phyloP scores from a whole-genome alignment of 208 protist genomes.

The Naegleria lovaniensis region DNA sequence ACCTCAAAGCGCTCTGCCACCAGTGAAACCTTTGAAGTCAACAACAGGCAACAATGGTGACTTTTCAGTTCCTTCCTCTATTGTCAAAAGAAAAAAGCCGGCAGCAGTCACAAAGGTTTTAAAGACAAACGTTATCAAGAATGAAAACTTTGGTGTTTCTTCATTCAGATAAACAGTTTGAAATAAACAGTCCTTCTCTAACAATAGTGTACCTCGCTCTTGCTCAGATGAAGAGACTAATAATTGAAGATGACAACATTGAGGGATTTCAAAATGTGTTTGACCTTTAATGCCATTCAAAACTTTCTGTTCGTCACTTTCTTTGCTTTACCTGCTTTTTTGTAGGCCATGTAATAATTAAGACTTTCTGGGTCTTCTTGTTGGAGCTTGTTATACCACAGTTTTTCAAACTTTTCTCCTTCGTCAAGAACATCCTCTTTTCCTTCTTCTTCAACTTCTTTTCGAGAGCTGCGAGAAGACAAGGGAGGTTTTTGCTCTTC shows the following conservation, averaged over 20 bases:
- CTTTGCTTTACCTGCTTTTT: constrained; percentile 13
- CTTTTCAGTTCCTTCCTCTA: not conserved
- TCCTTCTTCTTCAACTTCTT: not conserved
- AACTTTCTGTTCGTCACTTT: not conserved
- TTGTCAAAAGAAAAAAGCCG: not conserved
- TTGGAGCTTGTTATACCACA: constrained; percentile 36
- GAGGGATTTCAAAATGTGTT: not conserved
- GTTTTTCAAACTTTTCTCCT: constrained; percentile 45
- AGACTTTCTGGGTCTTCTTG: constrained; percentile 43
- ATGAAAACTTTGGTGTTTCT: not conserved
- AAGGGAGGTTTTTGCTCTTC: not conserved
- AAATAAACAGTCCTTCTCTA: not conserved
- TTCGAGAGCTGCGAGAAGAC: not conserved
- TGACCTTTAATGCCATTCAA: no score
- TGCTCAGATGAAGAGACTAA: no score
- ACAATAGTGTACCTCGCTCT: no score
- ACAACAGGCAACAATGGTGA: no score
- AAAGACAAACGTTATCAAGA: not conserved
- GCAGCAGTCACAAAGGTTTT: not conserved
- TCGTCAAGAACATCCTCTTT: constrained; percentile 36
- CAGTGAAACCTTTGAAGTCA: not conserved
- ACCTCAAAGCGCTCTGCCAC: not conserved
- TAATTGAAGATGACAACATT: not conserved
- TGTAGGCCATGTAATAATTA: constrained; percentile 45
- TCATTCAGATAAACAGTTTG: not conserved